Evolutionary conservation across 768 basidiomycete genomes (phyloP).

Genomic region (Mycena metata): DNA sequence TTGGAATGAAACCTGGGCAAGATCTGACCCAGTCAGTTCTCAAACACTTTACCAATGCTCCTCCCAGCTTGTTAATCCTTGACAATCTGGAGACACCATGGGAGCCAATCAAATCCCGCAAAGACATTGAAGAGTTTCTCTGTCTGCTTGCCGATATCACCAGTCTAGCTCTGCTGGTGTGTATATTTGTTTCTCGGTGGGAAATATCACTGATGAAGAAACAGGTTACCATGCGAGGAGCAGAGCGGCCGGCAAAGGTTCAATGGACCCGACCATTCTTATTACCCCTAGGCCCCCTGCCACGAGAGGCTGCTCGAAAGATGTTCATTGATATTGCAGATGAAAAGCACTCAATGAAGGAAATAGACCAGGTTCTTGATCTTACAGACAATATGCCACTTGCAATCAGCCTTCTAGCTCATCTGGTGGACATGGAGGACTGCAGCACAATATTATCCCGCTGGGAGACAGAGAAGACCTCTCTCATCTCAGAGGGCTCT

Average conservation of each 20-base stretch:
- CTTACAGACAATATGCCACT: neutral
- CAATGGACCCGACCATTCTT: neutral
- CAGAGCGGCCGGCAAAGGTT: neutral
- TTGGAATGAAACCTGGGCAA: neutral
- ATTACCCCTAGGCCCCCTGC: neutral
- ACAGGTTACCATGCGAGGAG: neutral
- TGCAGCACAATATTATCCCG: neutral
- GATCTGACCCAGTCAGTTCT: neutral
- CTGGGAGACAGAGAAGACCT: neutral
- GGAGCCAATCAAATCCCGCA: neutral
- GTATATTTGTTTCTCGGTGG: neutral
- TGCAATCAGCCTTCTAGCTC: neutral
- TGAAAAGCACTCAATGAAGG: neutral
- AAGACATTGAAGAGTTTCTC: neutral
- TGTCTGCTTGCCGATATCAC: neutral
- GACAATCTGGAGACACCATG: slow-evolving; percentile 1
- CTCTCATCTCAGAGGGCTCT: neutral
- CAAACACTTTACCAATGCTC: neutral
- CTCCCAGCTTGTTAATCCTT: neutral
- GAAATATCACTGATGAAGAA: neutral
- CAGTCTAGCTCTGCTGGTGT: neutral
- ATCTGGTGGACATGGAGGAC: neutral
- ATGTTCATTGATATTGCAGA: neutral
- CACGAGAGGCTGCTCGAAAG: neutral
- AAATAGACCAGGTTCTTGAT: neutral